These are phyloP conservation scores for Alternaria gansuensis DNA, from an alignment of 2,329 filamentous ascomycete genomes.

Conservation along the genomic window DNA sequence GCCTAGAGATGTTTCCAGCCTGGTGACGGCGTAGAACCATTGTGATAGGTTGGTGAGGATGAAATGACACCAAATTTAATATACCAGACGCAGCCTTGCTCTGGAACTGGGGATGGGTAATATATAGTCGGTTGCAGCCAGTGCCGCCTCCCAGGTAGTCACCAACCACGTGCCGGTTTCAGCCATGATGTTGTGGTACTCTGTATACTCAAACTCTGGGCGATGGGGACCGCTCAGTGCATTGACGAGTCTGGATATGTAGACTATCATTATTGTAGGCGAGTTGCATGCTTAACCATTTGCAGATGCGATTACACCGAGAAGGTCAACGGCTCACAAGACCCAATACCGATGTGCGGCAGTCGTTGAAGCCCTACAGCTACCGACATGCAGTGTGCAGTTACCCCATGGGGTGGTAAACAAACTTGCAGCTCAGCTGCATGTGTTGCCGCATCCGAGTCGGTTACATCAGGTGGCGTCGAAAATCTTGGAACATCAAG, in stretches of 20 bases:
- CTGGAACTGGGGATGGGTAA: constrained; percentile 14
- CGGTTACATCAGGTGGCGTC: constrained; percentile 15
- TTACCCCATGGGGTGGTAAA: constrained; percentile 3
- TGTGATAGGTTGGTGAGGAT: constrained; percentile 15
- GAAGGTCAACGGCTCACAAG: background rate
- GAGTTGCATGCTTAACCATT: background rate
- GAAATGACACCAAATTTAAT: constrained; percentile 16
- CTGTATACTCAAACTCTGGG: constrained; percentile 5
- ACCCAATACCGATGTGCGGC: constrained; percentile 1
- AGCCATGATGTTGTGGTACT: constrained; percentile 10
- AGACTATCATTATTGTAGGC: background rate
- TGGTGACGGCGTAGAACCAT: constrained; percentile 13
- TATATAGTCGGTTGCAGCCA: constrained; percentile 19
- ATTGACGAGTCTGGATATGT: constrained; percentile 1
- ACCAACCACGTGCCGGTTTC: constrained; percentile 16
- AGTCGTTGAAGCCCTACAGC: constrained; percentile 9
- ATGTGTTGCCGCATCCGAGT: constrained; percentile 8
- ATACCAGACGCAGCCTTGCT: constrained; percentile 10
- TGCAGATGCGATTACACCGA: background rate
- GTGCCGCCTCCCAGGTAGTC: constrained; percentile 1
- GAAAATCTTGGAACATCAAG: background rate
- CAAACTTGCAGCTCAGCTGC: constrained; percentile 6
- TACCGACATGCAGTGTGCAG: constrained; percentile 15
- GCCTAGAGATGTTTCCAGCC: constrained; percentile 13
- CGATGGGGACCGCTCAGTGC: constrained; percentile 7